phyloP scores from a whole-genome alignment of 371 early-diverging fungal species.

The Syncephalis fuscata region DNA sequence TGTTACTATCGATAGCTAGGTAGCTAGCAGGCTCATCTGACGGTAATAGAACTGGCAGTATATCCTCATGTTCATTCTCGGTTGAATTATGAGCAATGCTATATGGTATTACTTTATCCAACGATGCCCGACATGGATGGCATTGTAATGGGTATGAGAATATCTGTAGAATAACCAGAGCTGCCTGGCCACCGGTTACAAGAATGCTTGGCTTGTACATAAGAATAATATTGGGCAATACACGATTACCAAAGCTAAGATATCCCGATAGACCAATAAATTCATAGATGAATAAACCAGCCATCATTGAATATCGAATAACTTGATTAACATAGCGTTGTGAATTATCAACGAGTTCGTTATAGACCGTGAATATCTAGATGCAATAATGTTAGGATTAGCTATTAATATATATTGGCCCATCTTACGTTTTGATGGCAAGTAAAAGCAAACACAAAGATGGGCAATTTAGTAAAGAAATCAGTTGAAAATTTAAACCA shows the following conservation, averaged over 20 bases:
- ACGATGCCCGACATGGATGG: constrained; percentile 86
- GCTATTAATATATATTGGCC: neutral
- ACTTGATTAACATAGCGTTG: constrained; percentile 38
- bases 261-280: constrained; percentile 87
- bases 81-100: neutral
- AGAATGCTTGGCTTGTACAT: constrained; percentile 57
- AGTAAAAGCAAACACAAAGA: constrained; percentile 98
- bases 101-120: constrained; percentile 55
- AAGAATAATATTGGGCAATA: constrained; percentile 77
- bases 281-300: constrained; percentile 73
- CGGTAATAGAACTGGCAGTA: too few relatives aligned
- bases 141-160: constrained; percentile 96
- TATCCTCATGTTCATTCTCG: too few relatives aligned
- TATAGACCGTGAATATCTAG: constrained; percentile 73
- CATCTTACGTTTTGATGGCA: constrained; percentile 82
- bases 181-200: constrained; percentile 72
- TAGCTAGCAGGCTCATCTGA: too few relatives aligned
- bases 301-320: constrained; percentile 55
- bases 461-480: constrained; percentile 78
- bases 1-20: too few relatives aligned
- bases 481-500: constrained; percentile 31
- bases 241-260: constrained; percentile 80
- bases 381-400: neutral
- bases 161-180: constrained; percentile 80
- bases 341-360: constrained; percentile 76